Evolutionary conservation across 1,284 basidiomycete species (phyloP).

Genomic region (Cystobasidium sp.): DNA sequence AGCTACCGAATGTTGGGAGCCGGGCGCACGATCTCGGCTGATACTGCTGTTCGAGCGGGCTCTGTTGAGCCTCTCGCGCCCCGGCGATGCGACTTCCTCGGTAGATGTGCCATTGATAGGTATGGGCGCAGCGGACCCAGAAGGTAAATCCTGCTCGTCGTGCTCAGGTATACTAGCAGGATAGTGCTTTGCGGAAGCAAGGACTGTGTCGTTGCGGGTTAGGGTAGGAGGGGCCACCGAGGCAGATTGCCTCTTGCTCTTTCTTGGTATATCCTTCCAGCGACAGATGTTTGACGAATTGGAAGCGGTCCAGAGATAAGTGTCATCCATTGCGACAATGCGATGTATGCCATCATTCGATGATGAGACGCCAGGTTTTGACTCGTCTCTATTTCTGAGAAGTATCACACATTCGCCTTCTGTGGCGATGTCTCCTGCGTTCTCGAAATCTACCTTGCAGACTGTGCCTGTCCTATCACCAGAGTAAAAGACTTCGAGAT

Average conservation of each 20-base stretch:
- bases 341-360: conserved; percentile 70
- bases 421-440: conserved; percentile 70
- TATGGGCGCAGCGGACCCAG: not conserved
- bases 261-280: conserved; percentile 69
- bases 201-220: conserved; percentile 1
- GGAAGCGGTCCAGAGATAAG: conserved; percentile 87
- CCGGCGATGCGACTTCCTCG: not conserved
- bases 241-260: conserved; percentile 1
- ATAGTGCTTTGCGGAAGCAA: conserved; percentile 9
- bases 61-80: not conserved
- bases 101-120: conserved; percentile 4
- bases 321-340: conserved; percentile 82
- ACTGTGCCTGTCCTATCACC: conserved; percentile 89
- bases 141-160: not conserved
- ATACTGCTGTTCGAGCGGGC: conserved; percentile 27
- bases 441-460: conserved; percentile 86
- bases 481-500: conserved; percentile 91
- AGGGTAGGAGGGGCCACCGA: conserved; percentile 7
- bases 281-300: conserved; percentile 77
- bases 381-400: conserved; percentile 65
- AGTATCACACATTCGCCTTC: conserved; percentile 89
- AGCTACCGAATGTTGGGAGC: conserved; percentile 29
- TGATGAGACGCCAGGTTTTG: conserved; percentile 53
- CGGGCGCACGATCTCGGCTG: conserved; percentile 4
- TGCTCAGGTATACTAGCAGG: conserved; percentile 31